These are phyloP conservation scores for Nicotiana sylvestris DNA, from an alignment of 257 asterid species.

Conservation along the genomic window DNA sequence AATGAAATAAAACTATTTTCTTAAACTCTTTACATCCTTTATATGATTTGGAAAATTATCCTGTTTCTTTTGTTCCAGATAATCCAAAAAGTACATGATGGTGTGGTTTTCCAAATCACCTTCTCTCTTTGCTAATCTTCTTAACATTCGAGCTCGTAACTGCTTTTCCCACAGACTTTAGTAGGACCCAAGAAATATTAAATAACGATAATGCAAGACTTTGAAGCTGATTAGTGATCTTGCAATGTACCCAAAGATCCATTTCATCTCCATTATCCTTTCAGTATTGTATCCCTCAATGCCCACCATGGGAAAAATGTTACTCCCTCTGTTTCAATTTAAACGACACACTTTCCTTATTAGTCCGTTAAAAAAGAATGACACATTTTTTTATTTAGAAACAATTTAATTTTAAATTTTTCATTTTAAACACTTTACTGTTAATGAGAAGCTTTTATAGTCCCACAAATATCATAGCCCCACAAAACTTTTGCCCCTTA, in stretches of 20 bases:
- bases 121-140: neutral
- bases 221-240: neutral
- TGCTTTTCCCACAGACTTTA: neutral
- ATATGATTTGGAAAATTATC: neutral
- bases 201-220: neutral
- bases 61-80: slow-evolving; percentile 1
- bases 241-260: neutral
- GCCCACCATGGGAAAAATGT: neutral
- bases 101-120: neutral
- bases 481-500: no score
- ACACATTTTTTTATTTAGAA: no score
- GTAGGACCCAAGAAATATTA: neutral
- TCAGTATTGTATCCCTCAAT: neutral
- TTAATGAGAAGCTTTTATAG: no score
- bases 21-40: neutral
- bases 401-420: no score
- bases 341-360: no score
- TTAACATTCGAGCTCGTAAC: neutral
- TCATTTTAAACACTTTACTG: no score
- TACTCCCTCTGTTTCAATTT: no score
- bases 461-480: no score
- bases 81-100: neutral
- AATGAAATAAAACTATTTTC: neutral
- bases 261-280: neutral
- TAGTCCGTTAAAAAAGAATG: no score